Conservation (phyloP, 1,284 basidiomycete species). For the Meira nashicola region DNA sequence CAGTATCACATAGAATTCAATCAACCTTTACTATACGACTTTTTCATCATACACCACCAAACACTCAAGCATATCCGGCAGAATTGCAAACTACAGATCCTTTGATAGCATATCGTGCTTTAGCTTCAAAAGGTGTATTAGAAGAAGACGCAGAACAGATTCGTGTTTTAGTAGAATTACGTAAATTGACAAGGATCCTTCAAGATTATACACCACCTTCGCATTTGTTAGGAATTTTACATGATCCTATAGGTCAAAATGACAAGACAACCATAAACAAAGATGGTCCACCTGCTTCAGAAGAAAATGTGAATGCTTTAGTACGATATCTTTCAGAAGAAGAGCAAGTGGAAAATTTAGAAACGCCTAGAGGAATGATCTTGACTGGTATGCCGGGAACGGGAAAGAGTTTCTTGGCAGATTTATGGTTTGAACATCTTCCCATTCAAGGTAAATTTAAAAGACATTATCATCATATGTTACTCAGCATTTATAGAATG, state of each 20-base stretch:
- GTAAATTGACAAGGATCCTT: conserved; percentile 57
- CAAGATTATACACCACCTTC: conserved; percentile 59
- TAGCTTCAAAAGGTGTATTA: conserved; percentile 60
- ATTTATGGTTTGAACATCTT: conserved; percentile 64
- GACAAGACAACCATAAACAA: background rate
- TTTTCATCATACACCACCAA: too few species aligned
- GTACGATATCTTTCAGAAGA: conserved; percentile 61
- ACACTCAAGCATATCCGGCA: too few species aligned
- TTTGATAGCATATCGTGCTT: conserved; percentile 37
- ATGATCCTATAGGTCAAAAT: conserved; percentile 14
- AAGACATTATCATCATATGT: conserved; percentile 67
- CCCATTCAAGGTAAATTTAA: conserved; percentile 63
- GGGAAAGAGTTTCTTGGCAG: conserved; percentile 63
- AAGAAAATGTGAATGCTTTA: conserved; percentile 52
- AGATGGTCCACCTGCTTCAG: conserved; percentile 16
- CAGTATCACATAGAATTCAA: too few species aligned
- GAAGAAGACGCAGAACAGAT: conserved; percentile 66
- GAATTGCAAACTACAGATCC: conserved; percentile 37
- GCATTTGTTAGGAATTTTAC: conserved; percentile 43
- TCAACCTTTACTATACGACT: too few species aligned
- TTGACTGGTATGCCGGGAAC: conserved; percentile 60
- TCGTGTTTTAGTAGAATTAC: conserved; percentile 63
- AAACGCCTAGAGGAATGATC: conserved; percentile 61
- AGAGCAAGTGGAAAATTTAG: conserved; percentile 61
- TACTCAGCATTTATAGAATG: conserved; percentile 66